phyloP scores from a whole-genome alignment of 495 filamentous ascomycete species.

The Aspergillus homomorphus region DNA sequence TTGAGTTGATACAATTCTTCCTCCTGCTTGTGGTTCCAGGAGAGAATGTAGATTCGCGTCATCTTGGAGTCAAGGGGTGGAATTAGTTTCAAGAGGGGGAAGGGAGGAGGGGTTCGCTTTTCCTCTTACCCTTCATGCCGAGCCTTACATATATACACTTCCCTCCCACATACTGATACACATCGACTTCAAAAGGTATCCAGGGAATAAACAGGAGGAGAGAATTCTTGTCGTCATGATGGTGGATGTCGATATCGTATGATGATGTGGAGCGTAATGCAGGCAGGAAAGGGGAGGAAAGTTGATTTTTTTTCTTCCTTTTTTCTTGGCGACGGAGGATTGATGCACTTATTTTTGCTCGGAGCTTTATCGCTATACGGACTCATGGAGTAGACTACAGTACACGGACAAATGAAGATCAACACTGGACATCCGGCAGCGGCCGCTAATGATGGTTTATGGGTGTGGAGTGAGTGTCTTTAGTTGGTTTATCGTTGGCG shows the following conservation, averaged over 20 bases:
- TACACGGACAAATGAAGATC: not conserved
- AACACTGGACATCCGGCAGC: not conserved
- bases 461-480: not conserved
- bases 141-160: too few species aligned
- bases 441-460: not conserved
- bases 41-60: too few species aligned
- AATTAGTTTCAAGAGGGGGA: too few species aligned
- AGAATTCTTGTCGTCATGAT: not conserved
- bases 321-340: not conserved
- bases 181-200: too few species aligned
- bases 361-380: not conserved
- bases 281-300: not conserved
- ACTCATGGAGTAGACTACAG: not conserved
- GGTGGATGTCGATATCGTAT: not conserved
- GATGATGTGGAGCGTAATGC: not conserved
- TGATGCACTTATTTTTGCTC: not conserved
- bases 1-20: too few species aligned
- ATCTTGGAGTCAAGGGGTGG: too few species aligned
- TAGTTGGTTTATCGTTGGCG: not conserved
- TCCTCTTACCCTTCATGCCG: too few species aligned
- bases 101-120: too few species aligned
- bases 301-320: too few species aligned
- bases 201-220: too few species aligned
- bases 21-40: too few species aligned
- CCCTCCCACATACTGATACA: too few species aligned